phyloP scores from a whole-genome alignment of 2,329 filamentous ascomycete species.

The Dothidotthia symphoricarpi region DNA sequence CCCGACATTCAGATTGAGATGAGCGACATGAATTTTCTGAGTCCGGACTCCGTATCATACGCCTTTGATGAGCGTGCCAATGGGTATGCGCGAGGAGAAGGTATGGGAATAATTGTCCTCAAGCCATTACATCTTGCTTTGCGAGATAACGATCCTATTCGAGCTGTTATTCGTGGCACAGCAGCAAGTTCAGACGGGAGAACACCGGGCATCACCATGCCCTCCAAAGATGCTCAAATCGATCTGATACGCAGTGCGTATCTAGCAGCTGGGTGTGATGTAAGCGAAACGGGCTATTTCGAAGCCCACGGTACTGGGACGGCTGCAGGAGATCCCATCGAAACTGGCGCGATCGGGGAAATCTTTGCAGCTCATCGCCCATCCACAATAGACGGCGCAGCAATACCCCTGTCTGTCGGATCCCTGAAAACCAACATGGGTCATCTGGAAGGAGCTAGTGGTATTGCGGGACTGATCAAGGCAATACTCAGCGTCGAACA shows the following conservation, averaged over 20 bases:
- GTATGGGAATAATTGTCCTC: slow-evolving; percentile 41
- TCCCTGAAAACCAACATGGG: slow-evolving; percentile 43
- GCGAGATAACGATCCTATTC: slow-evolving; percentile 27
- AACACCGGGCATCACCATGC: slow-evolving; percentile 21
- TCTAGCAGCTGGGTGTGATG: slow-evolving; percentile 35
- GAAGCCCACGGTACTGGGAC: slow-evolving; percentile 33
- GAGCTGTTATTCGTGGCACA: slow-evolving; percentile 29
- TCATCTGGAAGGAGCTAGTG: slow-evolving; percentile 43
- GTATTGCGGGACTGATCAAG: slow-evolving; percentile 42
- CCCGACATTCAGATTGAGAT: slow-evolving; percentile 14
- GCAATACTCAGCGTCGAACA: slow-evolving; percentile 43
- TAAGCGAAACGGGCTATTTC: slow-evolving; percentile 22
- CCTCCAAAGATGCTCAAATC: slow-evolving; percentile 47
- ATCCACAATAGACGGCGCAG: slow-evolving; percentile 3
- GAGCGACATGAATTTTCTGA: slow-evolving; percentile 23
- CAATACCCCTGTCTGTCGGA: slow-evolving; percentile 11
- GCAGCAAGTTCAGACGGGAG: slow-evolving; percentile 19
- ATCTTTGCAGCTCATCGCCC: slow-evolving; percentile 8
- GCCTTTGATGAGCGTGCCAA: slow-evolving; percentile 54
- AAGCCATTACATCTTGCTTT: slow-evolving; percentile 21
- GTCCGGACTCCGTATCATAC: slow-evolving; percentile 28
- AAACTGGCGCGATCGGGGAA: slow-evolving; percentile 9
- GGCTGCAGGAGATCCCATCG: slow-evolving; percentile 22
- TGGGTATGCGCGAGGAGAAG: slow-evolving; percentile 65
- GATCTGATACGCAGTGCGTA: slow-evolving; percentile 36